A percentile compares a stretch with the other conserved stretches of the same genome.
These are phyloP conservation scores for Amyloporia xantha DNA, from an alignment of 768 basidiomycete genomes.

Conservation along the genomic window DNA sequence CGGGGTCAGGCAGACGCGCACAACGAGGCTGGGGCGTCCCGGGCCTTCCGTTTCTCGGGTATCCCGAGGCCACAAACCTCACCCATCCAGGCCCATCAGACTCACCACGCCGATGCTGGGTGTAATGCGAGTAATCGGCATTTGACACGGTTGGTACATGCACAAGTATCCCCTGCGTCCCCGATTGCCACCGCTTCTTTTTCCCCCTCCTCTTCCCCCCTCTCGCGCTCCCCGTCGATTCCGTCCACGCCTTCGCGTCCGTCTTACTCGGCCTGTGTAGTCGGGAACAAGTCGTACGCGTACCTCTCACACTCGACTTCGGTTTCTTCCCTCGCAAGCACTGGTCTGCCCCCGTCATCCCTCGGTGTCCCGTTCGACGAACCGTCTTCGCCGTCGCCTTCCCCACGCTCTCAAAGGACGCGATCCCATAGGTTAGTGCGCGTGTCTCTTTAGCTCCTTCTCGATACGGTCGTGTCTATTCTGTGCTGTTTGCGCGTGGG, in stretches of 20 bases:
- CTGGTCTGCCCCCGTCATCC: constrained; percentile 2
- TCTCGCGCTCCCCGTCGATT: constrained; percentile 11
- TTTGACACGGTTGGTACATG: constrained; percentile 10
- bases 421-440: constrained; percentile 17
- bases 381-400: constrained; percentile 17
- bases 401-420: constrained; percentile 15
- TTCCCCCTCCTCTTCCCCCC: constrained; percentile 17
- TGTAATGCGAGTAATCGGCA: constrained; percentile 11
- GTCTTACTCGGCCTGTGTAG: constrained; percentile 3
- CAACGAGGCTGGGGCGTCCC: constrained; percentile 10
- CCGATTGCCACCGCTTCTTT: constrained; percentile 16
- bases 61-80: constrained; percentile 9
- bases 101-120: constrained; percentile 15
- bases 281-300: constrained; percentile 4
- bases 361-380: constrained; percentile 6
- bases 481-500: constrained; percentile 2
- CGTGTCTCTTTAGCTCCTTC: constrained; percentile 9
- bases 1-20: constrained; percentile 15
- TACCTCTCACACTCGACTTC: constrained; percentile 13
- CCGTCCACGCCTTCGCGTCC: constrained; percentile 15
- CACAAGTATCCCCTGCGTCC: constrained; percentile 16
- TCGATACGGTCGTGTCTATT: constrained; percentile 7
- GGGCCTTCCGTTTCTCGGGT: constrained; percentile 5
- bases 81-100: constrained; percentile 21
- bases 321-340: constrained; percentile 13